These are phyloP conservation scores for Salix caprea DNA, from an alignment of 345 rosid genomes.

Conservation along the genomic window DNA sequence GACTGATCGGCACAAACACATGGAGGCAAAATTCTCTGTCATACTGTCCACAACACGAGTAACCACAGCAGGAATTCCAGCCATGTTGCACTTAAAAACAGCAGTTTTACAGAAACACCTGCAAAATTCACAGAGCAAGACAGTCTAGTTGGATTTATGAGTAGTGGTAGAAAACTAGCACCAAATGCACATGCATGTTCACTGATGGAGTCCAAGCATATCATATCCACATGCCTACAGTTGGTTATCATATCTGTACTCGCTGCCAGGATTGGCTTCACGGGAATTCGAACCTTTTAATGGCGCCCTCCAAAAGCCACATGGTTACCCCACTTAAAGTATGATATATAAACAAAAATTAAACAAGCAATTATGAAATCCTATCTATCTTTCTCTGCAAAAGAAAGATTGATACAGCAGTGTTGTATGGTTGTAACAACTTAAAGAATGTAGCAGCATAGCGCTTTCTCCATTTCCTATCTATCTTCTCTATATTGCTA, in stretches of 20 bases:
- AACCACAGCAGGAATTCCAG: conserved; percentile 88
- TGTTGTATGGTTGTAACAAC: too few species aligned
- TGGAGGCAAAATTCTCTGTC: conserved; percentile 46
- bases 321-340: background rate
- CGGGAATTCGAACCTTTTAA: background rate
- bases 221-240: background rate
- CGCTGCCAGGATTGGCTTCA: background rate
- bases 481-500: too few species aligned
- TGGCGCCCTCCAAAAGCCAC: background rate
- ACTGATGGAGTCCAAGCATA: background rate
- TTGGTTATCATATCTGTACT: background rate
- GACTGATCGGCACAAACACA: too few species aligned
- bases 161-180: background rate
- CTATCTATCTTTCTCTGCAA: too few species aligned
- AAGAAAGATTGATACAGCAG: too few species aligned
- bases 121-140: background rate
- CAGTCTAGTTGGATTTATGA: background rate
- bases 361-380: background rate
- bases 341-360: background rate
- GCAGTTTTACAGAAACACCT: conserved; percentile 95
- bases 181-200: background rate
- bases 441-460: too few species aligned
- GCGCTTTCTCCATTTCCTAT: too few species aligned
- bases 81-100: conserved; percentile 89
- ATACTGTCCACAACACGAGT: conserved; percentile 95